Evolutionary conservation across 352 stramenopile species (phyloP).

Genomic region (Phytophthora foliorum): DNA sequence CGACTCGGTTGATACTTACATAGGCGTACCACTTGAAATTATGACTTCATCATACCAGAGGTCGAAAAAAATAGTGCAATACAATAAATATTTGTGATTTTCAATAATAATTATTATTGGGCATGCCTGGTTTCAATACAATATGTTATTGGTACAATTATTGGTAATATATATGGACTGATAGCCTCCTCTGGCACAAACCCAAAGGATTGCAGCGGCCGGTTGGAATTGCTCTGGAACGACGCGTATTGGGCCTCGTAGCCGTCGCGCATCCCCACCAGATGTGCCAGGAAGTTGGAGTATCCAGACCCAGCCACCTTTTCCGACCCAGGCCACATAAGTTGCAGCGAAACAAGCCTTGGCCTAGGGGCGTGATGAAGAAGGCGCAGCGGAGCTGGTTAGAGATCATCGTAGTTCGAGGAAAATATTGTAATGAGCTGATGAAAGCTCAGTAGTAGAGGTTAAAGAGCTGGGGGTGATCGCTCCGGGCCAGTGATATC

Average conservation of each 20-base stretch:
- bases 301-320: constrained; percentile 3
- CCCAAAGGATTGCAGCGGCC: neutral
- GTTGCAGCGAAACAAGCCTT: constrained; percentile 22
- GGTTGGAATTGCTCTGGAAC: neutral
- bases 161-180: no score
- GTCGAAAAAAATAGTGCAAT: no score
- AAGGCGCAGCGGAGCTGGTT: constrained; percentile 15
- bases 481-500: no score
- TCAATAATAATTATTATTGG: no score
- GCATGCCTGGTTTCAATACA: no score
- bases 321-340: neutral
- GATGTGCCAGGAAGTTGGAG: constrained; percentile 18
- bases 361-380: constrained; percentile 9
- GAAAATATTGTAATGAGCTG: constrained; percentile 2
- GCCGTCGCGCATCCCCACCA: constrained; percentile 1
- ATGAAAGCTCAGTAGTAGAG: no score
- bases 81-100: no score
- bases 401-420: constrained; percentile 3
- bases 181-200: constrained; percentile 8
- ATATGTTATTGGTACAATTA: no score
- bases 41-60: no score
- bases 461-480: no score
- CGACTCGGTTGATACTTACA: no score
- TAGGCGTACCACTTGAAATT: no score
- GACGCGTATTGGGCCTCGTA: constrained; percentile 14